Evolutionary conservation across 2,329 filamentous ascomycete genomes (phyloP).

Genomic region (Raffaelea arxii): DNA sequence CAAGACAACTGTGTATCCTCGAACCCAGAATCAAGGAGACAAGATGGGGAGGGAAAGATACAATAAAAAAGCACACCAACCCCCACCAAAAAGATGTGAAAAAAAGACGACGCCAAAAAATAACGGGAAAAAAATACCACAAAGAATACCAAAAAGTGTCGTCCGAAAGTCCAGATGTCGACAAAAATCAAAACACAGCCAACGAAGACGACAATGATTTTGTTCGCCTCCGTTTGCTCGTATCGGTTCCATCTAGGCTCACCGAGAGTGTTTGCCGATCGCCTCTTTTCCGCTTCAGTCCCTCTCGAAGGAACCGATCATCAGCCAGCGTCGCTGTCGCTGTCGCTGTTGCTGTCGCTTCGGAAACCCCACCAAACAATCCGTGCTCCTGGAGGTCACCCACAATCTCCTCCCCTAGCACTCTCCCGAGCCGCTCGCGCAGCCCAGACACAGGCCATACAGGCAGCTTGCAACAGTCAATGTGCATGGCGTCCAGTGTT

Average conservation of each 20-base stretch:
- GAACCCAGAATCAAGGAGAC: no score
- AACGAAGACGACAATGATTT: constrained; percentile 11
- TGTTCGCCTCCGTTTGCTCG: constrained; percentile 20
- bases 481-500: constrained; percentile 30
- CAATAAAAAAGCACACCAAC: not conserved
- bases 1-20: no score
- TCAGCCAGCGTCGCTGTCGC: constrained; percentile 26
- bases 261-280: constrained; percentile 8
- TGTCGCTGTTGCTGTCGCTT: constrained; percentile 27
- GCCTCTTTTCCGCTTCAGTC: not conserved
- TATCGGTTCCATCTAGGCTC: no score
- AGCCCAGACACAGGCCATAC: constrained; percentile 47
- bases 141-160: no score
- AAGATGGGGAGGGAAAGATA: no score
- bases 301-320: constrained; percentile 10
- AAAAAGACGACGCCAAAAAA: not conserved
- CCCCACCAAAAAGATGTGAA: no score
- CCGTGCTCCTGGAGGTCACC: constrained; percentile 26
- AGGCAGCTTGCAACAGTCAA: constrained; percentile 38
- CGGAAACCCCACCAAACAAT: constrained; percentile 12
- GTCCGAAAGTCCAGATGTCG: no score
- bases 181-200: constrained; percentile 11
- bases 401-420: constrained; percentile 40
- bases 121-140: no score
- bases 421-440: constrained; percentile 43